Evolutionary conservation across 2,329 filamentous ascomycete species (phyloP), one percentile per base, ranked within the genome.

Genomic region (Sphaceloma murrayae): DNA sequence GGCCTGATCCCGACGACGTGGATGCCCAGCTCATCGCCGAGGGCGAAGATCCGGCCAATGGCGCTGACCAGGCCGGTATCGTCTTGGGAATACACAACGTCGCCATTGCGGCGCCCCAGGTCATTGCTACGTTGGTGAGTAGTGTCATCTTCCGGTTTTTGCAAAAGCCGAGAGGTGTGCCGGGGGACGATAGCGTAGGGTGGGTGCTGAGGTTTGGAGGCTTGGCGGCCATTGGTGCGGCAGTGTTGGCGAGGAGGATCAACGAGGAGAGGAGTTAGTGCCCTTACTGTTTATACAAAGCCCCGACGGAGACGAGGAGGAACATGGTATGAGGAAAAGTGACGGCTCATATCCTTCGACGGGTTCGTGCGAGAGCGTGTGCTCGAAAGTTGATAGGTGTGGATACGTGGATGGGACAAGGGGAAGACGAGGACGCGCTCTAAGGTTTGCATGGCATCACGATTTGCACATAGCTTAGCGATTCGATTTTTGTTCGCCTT

Each of bases 21-120:
- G 63, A 66, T 19, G 62, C 59, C 6, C 57, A 62, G 32, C 51
- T 65, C 21, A 55, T 69, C 10, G 63, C 65, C 3, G 47, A 59
- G 8, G 64, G 63, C 11, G 67, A 74, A 34, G 71, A 72, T n/a
- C 71, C 73, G 2, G 70, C 76, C 18, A 72, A 76, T 29, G 56
- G 53, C 8, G 69, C 76, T 2, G 83, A 88, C 55, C 82, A 91
- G 58, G 85, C 87, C 3, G 87, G 89, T 31, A 83, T 95, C 30
- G 86, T 96, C 33, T 73, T 96, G 2, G 89, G 89, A 6, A 87
- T 96, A 45, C 89, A 96, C 68, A 96, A 96, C 62, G 89, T 96
- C 66, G 82, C 88, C 11, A 84, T 96, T 53, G 86, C 88, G 1
- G 80, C 86, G 4, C 89, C 89, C 1, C 89, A 96, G 60, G 88